These are phyloP conservation scores for Selenicereus undatus DNA, from an alignment of 148 eudicot species.

Conservation along the genomic window DNA sequence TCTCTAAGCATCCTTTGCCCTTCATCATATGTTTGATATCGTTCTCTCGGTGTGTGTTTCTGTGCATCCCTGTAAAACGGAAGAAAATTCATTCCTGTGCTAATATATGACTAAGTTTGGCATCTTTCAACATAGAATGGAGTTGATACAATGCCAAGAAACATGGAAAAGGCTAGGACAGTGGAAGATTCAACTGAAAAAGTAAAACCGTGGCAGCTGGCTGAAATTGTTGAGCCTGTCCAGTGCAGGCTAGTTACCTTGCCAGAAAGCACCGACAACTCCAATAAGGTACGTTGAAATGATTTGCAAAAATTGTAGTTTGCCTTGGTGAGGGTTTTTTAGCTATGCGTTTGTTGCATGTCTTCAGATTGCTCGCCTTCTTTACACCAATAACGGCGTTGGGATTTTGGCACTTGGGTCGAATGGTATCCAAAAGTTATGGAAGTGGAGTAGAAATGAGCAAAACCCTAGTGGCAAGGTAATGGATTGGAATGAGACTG, in stretches of 20 bases:
- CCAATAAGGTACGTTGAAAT: slow-evolving; percentile 52
- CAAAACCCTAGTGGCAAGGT: slow-evolving; percentile 88
- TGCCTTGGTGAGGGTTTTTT: slow-evolving; percentile 1
- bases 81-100: not conserved
- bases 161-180: slow-evolving; percentile 65
- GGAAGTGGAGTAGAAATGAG: slow-evolving; percentile 89
- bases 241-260: slow-evolving; percentile 80
- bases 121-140: slow-evolving; percentile 45
- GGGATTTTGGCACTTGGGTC: slow-evolving; percentile 77
- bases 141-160: slow-evolving; percentile 55
- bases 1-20: not conserved
- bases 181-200: slow-evolving; percentile 67
- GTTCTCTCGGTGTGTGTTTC: not conserved
- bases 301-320: slow-evolving; percentile 11
- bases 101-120: not conserved
- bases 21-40: not conserved
- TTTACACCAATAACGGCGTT: slow-evolving; percentile 82
- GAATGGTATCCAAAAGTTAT: slow-evolving; percentile 63
- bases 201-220: slow-evolving; percentile 72
- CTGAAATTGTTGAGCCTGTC: slow-evolving; percentile 70
- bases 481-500: not conserved
- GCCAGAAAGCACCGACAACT: slow-evolving; percentile 67
- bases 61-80: not conserved
- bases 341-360: not conserved
- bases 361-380: slow-evolving; percentile 71